Percentiles rank a stretch among this genome's conserved stretches.
phyloP scores from a whole-genome alignment of 2,329 filamentous ascomycete species.

The Venturia oleaginea region DNA sequence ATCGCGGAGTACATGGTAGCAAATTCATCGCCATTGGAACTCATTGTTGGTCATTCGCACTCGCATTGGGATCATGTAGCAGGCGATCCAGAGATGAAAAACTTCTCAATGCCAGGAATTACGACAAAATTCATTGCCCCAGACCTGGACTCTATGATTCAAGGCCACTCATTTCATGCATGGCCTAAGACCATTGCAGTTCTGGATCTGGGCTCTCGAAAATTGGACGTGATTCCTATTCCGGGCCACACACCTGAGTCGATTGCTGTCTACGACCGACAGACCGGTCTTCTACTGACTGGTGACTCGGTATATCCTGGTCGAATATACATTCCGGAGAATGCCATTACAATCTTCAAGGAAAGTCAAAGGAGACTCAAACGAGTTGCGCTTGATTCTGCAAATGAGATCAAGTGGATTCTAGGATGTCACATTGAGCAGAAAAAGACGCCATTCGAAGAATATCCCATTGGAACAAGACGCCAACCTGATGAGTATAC shows the following conservation, averaged over 20 bases:
- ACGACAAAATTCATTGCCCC: neutral
- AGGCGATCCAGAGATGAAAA: slow-evolving; percentile 1
- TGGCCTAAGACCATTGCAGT: neutral
- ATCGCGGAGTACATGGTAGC: neutral
- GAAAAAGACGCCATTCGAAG: neutral
- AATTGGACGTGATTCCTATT: neutral
- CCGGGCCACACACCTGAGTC: neutral
- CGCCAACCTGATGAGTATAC: neutral
- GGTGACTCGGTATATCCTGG: slow-evolving; percentile 2
- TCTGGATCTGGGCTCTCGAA: neutral
- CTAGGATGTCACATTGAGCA: slow-evolving; percentile 7
- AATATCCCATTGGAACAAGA: neutral
- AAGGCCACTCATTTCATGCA: neutral
- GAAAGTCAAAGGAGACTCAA: neutral
- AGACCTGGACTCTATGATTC: neutral
- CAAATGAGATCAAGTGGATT: neutral
- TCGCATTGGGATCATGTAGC: slow-evolving; percentile 1
- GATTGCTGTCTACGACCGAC: neutral
- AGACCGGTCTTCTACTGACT: neutral
- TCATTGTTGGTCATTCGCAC: neutral
- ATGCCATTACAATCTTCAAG: neutral
- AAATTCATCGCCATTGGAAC: neutral
- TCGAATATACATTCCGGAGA: neutral
- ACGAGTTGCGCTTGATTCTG: neutral
- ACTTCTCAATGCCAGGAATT: neutral